phyloP scores from a whole-genome alignment of 2,329 filamentous ascomycete genomes.

The Hymenoscyphus occultus region DNA sequence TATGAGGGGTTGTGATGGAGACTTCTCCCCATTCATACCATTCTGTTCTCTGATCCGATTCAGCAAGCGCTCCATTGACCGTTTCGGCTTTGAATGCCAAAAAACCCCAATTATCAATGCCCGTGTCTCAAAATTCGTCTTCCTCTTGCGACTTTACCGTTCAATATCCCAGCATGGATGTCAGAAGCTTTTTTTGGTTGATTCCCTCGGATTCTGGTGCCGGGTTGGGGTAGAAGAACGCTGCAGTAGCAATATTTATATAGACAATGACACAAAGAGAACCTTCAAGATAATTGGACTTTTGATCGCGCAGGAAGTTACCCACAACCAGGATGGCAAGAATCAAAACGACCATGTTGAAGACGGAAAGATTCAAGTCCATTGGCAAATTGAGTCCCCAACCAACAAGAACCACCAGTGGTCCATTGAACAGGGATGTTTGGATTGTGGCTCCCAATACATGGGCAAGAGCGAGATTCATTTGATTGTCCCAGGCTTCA shows the following conservation, averaged over 20 bases:
- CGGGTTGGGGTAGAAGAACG: conserved; percentile 54
- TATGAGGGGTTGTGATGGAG: not conserved
- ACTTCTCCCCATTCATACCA: not conserved
- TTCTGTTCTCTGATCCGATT: not conserved
- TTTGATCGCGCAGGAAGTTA: conserved; percentile 81
- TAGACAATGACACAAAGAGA: conserved; percentile 71
- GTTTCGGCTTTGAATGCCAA: not conserved
- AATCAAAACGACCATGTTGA: conserved; percentile 79
- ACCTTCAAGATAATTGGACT: conserved; percentile 89
- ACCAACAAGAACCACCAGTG: conserved; percentile 76
- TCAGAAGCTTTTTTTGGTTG: conserved; percentile 2
- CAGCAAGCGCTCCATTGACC: not conserved
- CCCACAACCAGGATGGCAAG: conserved; percentile 83
- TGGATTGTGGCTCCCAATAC: conserved; percentile 85
- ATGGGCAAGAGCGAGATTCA: conserved; percentile 82
- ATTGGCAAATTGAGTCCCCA: conserved; percentile 73
- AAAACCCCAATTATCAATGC: not conserved
- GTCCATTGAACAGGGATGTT: conserved; percentile 84
- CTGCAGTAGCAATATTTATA: conserved; percentile 57
- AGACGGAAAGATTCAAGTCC: conserved; percentile 81
- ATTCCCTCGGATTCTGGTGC: not conserved
- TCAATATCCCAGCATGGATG: conserved; percentile 2
- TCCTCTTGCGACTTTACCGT: not conserved
- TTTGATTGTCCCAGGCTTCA: conserved; percentile 79
- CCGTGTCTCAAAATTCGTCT: not conserved